Evolutionary conservation across 768 basidiomycete genomes (phyloP), one percentile per base, ranked within the genome.

Genomic region (Tricholoma sp.): DNA sequence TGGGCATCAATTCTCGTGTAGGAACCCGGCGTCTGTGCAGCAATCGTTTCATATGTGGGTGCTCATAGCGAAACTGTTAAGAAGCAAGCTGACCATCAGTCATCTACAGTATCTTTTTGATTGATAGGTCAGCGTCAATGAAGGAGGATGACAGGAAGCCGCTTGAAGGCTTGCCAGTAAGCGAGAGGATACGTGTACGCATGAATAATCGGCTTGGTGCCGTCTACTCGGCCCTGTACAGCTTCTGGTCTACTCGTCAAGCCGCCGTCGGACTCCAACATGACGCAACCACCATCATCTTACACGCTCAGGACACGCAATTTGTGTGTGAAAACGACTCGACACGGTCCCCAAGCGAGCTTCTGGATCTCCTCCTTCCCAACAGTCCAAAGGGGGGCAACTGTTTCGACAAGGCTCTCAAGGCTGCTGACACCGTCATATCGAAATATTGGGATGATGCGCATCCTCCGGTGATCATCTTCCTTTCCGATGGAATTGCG

Each of bases 1-100:
- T 52, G 83, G 85, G 0, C 84, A 85, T 63, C 61, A 72, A 11
- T 85, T 82, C 57, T 27, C 64, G 0, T 85, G 83, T 68, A 72
- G 71, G 53, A 82, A 85, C 59, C 84, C 84, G 1, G 72, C 71
- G 0, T 69, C 77, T 9, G 64, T 80, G 66, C 78, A 76, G 21
- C 82, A 79, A 60, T 73, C 84, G 0, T 84, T 79, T 69, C 83
- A 86, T 64, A 81, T 86, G 82, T 84, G 64, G 58, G 83, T 74
- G 2, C 4, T 35, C 39, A 50, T 22, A 47, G 18, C n/a, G 22
- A 29, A 11, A 16, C 14, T 56, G 12, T 10, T 19, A 1, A 35
- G 34, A 51, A 51, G 50, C 34, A 27, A 50, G 12, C 31, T 31
- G 19, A 31, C 50, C 24, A 46, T 22, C 59, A 58, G 9, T 12